These are phyloP conservation scores for Mortierella claussenii DNA, from an alignment of 192 early-diverging fungal species.

Conservation along the genomic window DNA sequence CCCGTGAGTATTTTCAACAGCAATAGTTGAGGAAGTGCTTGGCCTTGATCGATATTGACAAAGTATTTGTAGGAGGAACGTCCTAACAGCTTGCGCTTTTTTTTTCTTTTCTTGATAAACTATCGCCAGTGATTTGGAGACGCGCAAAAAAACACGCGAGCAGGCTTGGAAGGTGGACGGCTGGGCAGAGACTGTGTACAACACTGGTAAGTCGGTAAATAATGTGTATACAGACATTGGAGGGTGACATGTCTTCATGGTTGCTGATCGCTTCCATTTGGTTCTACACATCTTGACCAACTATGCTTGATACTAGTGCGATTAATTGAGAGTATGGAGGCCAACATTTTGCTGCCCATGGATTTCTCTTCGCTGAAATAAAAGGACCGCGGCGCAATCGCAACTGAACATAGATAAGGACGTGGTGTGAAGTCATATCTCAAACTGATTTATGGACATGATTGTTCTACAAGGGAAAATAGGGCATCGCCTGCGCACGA, in stretches of 20 bases:
- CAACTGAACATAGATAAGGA: too few species aligned
- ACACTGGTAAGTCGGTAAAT: slow-evolving; percentile 70
- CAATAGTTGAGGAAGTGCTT: too few species aligned
- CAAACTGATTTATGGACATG: too few species aligned
- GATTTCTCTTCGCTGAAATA: slow-evolving; percentile 52
- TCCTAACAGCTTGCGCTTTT: too few species aligned
- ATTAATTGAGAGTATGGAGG: slow-evolving; percentile 84
- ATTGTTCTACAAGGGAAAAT: slow-evolving; percentile 8
- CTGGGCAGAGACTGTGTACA: slow-evolving; percentile 92
- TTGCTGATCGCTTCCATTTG: too few species aligned
- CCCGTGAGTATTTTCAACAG: slow-evolving; percentile 75
- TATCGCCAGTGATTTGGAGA: slow-evolving; percentile 77
- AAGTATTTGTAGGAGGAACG: neutral
- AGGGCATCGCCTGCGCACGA: neutral
- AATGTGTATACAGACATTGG: too few species aligned
- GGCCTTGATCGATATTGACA: neutral
- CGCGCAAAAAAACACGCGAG: slow-evolving; percentile 90
- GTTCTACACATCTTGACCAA: too few species aligned
- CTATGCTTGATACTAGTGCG: too few species aligned
- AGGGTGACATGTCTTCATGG: too few species aligned
- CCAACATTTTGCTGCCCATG: slow-evolving; percentile 78
- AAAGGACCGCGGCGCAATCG: too few species aligned
- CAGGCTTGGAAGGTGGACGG: slow-evolving; percentile 93
- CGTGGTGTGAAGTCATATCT: too few species aligned
- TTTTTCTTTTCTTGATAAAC: too few species aligned